Evolutionary conservation across 179 eudicot genomes (phyloP), one percentile per base, ranked within the genome.

Genomic region (Amaranthus tricolor): DNA sequence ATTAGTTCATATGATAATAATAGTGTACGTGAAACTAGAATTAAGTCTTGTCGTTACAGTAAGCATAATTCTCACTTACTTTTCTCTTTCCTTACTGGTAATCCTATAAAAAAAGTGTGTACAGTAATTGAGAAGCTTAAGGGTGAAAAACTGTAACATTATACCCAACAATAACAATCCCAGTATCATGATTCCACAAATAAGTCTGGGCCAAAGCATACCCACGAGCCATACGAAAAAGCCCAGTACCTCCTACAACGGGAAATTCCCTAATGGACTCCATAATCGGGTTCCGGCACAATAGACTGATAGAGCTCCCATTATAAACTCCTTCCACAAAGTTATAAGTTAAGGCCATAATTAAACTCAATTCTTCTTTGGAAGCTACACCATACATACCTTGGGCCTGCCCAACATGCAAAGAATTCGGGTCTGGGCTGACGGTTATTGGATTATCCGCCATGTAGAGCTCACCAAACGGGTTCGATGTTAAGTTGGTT

Each of bases 141-240:
- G 84, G 87, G 74, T 89, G 92, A 17, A 77, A 9, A 15, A 86
- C 88, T 0, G 78, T 44, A 56, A 84, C 80, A 72, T 78, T 19
- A 58, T 86, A 89, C 77, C 80, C 87, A 55, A 86, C 83, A 68
- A 86, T 50, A 20, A 86, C 89, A 76, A 85, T 72, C 6, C 80
- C 79, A 0, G 80, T 62, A 49, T 74, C 70, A 7, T 7, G 17
- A 71, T 84, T 77, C 8, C 79, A 31, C 47, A 31, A 80, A 54
- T 52, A 53, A 4, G 88, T 87, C 14, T 72, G 66, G 8, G 84
- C 80, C 6, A 82, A 75, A 21, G 82, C 86, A 15, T 43, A 50
- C 11, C 94, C 94, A 1, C 86, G 77, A 0, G 91, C 91, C 58
- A 87, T 60, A 12, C 86, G 82, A 50, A 86, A 87, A 50, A 66